Conservation (phyloP, 1,139 yeast genomes). For the Blastobotrys arbuscula region DNA sequence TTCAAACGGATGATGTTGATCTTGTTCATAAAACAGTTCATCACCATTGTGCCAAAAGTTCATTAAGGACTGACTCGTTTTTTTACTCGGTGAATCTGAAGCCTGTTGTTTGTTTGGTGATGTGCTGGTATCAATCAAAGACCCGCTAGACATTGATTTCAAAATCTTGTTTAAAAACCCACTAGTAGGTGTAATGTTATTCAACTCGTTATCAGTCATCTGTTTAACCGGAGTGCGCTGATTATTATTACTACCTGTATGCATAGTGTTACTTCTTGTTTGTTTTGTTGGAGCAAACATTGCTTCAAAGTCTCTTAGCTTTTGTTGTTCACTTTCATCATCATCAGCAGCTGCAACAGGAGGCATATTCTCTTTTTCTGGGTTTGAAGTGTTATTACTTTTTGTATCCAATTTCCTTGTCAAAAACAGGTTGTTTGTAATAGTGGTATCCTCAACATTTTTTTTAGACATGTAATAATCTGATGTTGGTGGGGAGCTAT, state of each 20-base stretch:
- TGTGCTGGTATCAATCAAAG: neutral
- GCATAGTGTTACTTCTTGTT: neutral
- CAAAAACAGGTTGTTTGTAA: too few species aligned
- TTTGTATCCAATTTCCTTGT: neutral
- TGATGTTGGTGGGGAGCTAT: neutral
- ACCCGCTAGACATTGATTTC: neutral
- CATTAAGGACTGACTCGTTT: neutral
- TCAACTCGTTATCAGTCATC: constrained; percentile 1
- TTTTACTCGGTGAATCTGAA: neutral
- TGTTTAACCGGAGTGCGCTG: constrained; percentile 6
- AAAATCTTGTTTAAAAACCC: neutral
- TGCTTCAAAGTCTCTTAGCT: constrained; percentile 9
- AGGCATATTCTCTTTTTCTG: neutral
- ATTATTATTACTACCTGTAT: neutral
- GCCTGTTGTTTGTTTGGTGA: neutral
- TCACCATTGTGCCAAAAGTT: neutral
- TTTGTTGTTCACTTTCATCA: constrained; percentile 17
- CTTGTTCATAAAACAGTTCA: neutral
- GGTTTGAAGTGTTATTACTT: neutral
- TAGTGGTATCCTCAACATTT: neutral
- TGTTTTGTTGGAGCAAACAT: constrained; percentile 8
- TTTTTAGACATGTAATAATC: neutral
- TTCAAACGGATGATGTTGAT: neutral
- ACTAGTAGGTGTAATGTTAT: neutral
- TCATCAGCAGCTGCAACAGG: neutral